Evolutionary conservation across 768 basidiomycete species (phyloP), one percentile per base, ranked within the genome.

Genomic region (Termitomyces sp.): DNA sequence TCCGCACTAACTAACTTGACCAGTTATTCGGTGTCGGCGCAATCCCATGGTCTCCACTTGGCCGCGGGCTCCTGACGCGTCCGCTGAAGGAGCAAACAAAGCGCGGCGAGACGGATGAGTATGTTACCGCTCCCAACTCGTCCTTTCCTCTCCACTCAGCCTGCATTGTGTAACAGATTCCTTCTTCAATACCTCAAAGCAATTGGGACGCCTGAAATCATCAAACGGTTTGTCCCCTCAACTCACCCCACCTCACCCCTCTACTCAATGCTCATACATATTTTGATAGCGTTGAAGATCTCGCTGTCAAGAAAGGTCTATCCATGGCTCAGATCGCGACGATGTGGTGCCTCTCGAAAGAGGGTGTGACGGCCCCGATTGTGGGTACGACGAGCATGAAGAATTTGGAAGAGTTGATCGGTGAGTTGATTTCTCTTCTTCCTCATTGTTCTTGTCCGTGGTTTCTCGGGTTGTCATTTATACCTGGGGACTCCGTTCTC

Each of bases 1-100:
- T n/a, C 7, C 18, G 8, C 13, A 41, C n/a, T 41, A 3, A 41
- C 3, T n/a, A 8, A 41, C 6, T 24, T 2, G 15, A n/a, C 29
- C 56, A 82, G 78, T 64, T 78, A 59, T 76, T 81, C 44, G 81
- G 81, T 33, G 80, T 82, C 26, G 84, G 81, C 0, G 68, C 76
- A 20, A 83, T 85, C 50, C 82, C 83, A 0, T 86, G 84, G 83
- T 82, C 80, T 10, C 82, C 83, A 0, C 74, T 85, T 18, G 82
- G 73, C 10, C 73, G 80, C n/a, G 82, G 83, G 0, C 65, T 79
- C 5, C 68, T 82, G 26, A 75, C 79, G 12, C 74, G 79, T 31
- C 77, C 77, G 10, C 49, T 73, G 18, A 58, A 60, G 7, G 65
- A 71, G 48, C 70, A 75, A 51, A 81, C 80, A 0, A 70, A 65